Evolutionary conservation across 768 basidiomycete genomes (phyloP).

Genomic region (Suillus ampliporus): DNA sequence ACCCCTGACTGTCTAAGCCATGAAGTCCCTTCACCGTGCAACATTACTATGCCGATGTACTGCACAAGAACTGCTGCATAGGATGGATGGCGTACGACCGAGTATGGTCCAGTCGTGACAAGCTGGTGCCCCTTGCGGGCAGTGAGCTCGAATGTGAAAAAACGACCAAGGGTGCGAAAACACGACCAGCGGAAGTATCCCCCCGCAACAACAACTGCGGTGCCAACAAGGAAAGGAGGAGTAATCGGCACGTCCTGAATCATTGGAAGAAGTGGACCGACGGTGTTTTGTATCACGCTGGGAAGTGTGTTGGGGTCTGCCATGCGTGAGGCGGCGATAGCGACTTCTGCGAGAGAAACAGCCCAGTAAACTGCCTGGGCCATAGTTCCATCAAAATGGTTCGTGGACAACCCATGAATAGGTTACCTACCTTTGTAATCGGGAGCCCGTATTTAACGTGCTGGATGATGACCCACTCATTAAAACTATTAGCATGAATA

Average conservation of each 20-base stretch:
- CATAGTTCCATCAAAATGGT: background rate
- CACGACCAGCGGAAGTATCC: conserved; percentile 30
- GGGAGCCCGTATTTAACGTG: background rate
- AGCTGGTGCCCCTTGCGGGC: conserved; percentile 30
- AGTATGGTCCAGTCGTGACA: conserved; percentile 36
- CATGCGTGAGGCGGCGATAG: background rate
- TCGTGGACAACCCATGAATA: background rate
- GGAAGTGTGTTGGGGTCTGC: background rate
- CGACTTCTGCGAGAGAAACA: conserved; percentile 5
- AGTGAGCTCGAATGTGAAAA: conserved; percentile 37
- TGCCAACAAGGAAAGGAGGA: conserved; percentile 24
- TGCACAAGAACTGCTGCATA: conserved; percentile 28
- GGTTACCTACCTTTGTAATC: background rate
- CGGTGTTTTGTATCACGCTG: conserved; percentile 2
- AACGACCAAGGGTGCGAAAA: conserved; percentile 29
- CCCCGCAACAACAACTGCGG: conserved; percentile 23
- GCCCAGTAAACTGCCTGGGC: conserved; percentile 12
- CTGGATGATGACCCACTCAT: conserved; percentile 10
- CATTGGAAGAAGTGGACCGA: conserved; percentile 4
- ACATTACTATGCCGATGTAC: conserved; percentile 11
- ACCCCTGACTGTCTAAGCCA: conserved; percentile 23
- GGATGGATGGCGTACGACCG: conserved; percentile 34
- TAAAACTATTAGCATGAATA: conserved; percentile 11
- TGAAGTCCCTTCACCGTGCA: conserved; percentile 13
- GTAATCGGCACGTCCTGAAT: conserved; percentile 10